A percentile compares a stretch with the other conserved stretches of the same genome.
These are phyloP conservation scores for Myxozyma nipponensis DNA, from an alignment of 805 yeast genomes.

Conservation along the genomic window DNA sequence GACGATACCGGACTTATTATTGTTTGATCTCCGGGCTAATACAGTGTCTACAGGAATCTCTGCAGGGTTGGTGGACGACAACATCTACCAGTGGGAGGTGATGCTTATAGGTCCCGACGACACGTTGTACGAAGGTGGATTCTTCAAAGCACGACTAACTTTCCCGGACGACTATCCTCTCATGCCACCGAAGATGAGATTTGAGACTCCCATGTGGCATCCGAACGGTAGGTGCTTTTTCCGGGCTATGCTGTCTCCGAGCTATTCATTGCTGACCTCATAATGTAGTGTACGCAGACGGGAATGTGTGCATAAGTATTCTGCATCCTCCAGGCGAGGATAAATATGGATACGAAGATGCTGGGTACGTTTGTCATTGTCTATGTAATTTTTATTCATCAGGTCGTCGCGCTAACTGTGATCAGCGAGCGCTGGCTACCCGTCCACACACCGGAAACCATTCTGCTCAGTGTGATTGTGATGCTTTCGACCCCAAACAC, in stretches of 20 bases:
- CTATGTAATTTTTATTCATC: no score
- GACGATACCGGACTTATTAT: background rate
- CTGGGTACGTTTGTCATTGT: conserved; percentile 40
- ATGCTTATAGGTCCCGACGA: conserved; percentile 66
- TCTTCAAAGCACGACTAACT: conserved; percentile 58
- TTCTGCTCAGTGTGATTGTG: conserved; percentile 73
- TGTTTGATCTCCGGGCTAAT: background rate
- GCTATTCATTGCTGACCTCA: background rate
- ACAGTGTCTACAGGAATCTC: conserved; percentile 51
- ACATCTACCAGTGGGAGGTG: conserved; percentile 56
- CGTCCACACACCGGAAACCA: conserved; percentile 83
- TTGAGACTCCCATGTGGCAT: conserved; percentile 71
- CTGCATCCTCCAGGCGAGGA: conserved; percentile 88
- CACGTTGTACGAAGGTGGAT: conserved; percentile 69
- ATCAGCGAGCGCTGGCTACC: conserved; percentile 88
- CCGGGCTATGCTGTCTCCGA: background rate
- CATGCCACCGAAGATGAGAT: conserved; percentile 61
- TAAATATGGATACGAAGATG: conserved; percentile 79
- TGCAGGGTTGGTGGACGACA: conserved; percentile 72
- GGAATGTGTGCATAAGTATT: conserved; percentile 82
- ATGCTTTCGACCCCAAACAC: conserved; percentile 89
- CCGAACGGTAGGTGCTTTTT: conserved; percentile 52
- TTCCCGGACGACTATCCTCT: conserved; percentile 69
- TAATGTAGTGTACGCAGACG: conserved; percentile 71
- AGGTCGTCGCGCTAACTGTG: background rate